Evolutionary conservation across 306 rosid genomes (phyloP).

Genomic region (Delonix regia): DNA sequence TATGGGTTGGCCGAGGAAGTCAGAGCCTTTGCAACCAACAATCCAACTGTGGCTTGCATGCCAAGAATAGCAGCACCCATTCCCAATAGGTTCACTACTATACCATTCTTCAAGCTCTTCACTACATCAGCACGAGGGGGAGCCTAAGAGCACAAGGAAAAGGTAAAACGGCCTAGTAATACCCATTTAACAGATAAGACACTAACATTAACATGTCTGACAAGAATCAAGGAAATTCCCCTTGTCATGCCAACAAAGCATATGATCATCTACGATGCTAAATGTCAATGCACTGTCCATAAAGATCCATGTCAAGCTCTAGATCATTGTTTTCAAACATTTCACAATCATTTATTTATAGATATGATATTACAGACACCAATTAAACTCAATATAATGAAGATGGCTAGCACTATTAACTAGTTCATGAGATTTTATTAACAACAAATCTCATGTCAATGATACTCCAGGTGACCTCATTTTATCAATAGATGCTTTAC

Average conservation of each 20-base stretch:
- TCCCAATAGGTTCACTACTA: conserved; percentile 78
- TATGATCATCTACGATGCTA: neutral
- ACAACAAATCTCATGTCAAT: neutral
- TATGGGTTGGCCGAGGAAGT: conserved; percentile 86
- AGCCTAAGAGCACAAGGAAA: conserved; percentile 64
- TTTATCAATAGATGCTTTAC: neutral
- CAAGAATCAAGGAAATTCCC: neutral
- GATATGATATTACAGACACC: neutral
- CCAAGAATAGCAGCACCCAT: conserved; percentile 98
- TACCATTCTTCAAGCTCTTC: conserved; percentile 84
- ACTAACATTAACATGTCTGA: neutral
- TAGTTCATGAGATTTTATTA: neutral
- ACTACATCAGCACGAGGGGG: conserved; percentile 99
- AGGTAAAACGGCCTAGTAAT: neutral
- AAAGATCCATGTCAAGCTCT: conserved; percentile 2
- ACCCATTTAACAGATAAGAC: conserved; percentile 7
- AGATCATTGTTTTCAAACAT: neutral
- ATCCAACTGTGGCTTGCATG: conserved; percentile 95
- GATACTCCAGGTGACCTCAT: neutral
- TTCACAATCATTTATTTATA: neutral
- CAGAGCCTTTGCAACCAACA: conserved; percentile 95
- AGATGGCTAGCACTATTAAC: neutral
- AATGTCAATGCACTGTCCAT: neutral
- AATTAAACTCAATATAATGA: neutral
- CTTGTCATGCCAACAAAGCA: neutral